Evolutionary conservation across 2,329 filamentous ascomycete species (phyloP), one percentile per base, ranked within the genome.

Genomic region (Calonectria pseudoturangicola): DNA sequence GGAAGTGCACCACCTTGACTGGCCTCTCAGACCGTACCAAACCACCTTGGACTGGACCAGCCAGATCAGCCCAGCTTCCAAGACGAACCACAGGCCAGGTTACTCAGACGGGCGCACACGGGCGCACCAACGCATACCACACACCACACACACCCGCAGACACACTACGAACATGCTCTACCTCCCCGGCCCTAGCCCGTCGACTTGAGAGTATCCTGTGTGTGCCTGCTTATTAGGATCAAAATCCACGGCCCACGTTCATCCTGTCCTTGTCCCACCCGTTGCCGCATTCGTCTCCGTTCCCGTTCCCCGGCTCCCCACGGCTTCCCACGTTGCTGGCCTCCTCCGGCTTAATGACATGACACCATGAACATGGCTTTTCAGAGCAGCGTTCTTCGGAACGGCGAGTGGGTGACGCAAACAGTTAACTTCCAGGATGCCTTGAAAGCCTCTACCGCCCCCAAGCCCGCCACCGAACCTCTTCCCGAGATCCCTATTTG

Each of bases 321-420:
- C 60, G 62, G 69, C n/a, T 56, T 41, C 39, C 48, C 18, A 65
- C 33, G 60, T 58, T 56, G 36, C 48, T 51, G 21, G 64, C 27
- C 28, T 12, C 28, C 47, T 48, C 39, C 36, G 62, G 50, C 68
- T 50, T 73, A 60, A 71, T 82, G 76, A 62, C 76, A 80, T 77
- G 77, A 74, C 64, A 45, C 66, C 58, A 71, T 58, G 68, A 81
- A 15, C 47, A 86, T 85, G 84, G 83, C 88, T 67, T 86, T 92
- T 71, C 89, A 91, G 78, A 89, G 88, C 43, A 89, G 86, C 73
- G 85, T 91, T 73, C 80, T 90, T 28, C 85, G 88, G 73, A 84
- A 89, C 77, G 89, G 90, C 73, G 83, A 87, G 80, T 92, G 90
- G 90, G 88, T 91, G 43, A 88, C 88, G n/a, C 84, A 88, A 76